phyloP scores from a whole-genome alignment of 1,284 basidiomycete species.

The Leccinum griseonigrum region DNA sequence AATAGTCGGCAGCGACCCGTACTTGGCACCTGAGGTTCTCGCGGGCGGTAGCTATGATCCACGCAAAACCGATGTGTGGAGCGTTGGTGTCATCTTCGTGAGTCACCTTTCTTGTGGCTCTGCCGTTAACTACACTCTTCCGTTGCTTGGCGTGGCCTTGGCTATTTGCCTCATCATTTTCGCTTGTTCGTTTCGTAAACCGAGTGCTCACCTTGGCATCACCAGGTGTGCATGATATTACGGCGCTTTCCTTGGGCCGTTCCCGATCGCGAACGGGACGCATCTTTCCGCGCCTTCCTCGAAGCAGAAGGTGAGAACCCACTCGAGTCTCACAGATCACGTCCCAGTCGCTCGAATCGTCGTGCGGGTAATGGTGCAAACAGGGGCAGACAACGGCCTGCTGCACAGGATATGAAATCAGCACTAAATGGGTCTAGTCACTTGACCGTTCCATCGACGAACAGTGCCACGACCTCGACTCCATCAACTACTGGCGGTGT shows the following conservation, averaged over 20 bases:
- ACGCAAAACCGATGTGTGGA: constrained; percentile 98
- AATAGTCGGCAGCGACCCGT: constrained; percentile 96
- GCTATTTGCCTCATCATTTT: constrained; percentile 4
- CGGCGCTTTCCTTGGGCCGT: constrained; percentile 99
- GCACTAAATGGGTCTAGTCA: neutral
- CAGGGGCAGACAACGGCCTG: constrained; percentile 5
- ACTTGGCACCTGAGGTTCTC: constrained; percentile 98
- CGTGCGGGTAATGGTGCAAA: constrained; percentile 11
- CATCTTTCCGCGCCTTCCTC: constrained; percentile 90
- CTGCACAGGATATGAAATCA: neutral
- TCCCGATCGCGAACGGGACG: constrained; percentile 91
- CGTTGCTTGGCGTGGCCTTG: neutral
- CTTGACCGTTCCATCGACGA: constrained; percentile 7
- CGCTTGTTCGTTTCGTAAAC: constrained; percentile 7
- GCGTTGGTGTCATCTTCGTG: constrained; percentile 97
- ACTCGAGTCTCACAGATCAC: constrained; percentile 21
- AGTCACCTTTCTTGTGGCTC: constrained; percentile 13
- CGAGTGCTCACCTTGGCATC: constrained; percentile 15
- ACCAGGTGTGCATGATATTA: constrained; percentile 83
- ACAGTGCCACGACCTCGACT: neutral
- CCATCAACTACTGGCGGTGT: constrained; percentile 21
- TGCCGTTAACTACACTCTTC: neutral
- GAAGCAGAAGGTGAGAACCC: constrained; percentile 50
- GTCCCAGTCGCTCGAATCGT: constrained; percentile 12
- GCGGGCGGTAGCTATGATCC: constrained; percentile 74